Conservation (phyloP, 2,329 filamentous ascomycete genomes). For the Colletotrichum destructivum region DNA sequence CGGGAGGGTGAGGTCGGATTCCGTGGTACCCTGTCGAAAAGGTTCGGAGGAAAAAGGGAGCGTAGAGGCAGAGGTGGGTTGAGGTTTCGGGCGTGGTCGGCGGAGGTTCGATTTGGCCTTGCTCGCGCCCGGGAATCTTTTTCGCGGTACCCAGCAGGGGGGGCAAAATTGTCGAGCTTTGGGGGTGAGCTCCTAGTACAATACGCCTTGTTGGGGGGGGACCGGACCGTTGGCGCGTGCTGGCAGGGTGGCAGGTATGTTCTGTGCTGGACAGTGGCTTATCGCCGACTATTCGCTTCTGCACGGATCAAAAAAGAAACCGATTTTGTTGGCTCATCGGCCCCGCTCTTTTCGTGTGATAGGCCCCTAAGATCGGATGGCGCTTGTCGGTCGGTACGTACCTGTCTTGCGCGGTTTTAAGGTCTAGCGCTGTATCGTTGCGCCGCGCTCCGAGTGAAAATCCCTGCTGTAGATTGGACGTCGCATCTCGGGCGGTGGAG, state of each 20-base stretch:
- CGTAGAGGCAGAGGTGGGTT: slow-evolving; percentile 26
- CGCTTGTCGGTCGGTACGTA: slow-evolving; percentile 15
- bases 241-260: neutral
- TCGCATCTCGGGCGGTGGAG: slow-evolving; percentile 6
- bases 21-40: neutral
- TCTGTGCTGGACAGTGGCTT: slow-evolving; percentile 16
- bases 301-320: slow-evolving; percentile 14
- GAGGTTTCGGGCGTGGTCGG: slow-evolving; percentile 28
- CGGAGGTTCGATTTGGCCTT: slow-evolving; percentile 10
- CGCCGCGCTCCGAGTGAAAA: slow-evolving; percentile 29
- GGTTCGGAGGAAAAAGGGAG: slow-evolving; percentile 37
- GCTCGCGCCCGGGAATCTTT: slow-evolving; percentile 27
- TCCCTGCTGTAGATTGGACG: slow-evolving; percentile 27
- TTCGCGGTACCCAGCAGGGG: slow-evolving; percentile 20
- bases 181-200: slow-evolving; percentile 32
- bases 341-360: neutral
- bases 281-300: slow-evolving; percentile 18
- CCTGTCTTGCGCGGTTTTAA: slow-evolving; percentile 7
- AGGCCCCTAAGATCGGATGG: slow-evolving; percentile 26
- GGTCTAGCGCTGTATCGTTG: slow-evolving; percentile 31
- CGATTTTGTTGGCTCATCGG: slow-evolving; percentile 23
- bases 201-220: slow-evolving; percentile 37
- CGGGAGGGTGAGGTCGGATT: neutral
- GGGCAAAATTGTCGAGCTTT: slow-evolving; percentile 38
- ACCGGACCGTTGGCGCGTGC: neutral